Conservation (phyloP, 352 stramenopile species). For the Phytopythium montanum region DNA sequence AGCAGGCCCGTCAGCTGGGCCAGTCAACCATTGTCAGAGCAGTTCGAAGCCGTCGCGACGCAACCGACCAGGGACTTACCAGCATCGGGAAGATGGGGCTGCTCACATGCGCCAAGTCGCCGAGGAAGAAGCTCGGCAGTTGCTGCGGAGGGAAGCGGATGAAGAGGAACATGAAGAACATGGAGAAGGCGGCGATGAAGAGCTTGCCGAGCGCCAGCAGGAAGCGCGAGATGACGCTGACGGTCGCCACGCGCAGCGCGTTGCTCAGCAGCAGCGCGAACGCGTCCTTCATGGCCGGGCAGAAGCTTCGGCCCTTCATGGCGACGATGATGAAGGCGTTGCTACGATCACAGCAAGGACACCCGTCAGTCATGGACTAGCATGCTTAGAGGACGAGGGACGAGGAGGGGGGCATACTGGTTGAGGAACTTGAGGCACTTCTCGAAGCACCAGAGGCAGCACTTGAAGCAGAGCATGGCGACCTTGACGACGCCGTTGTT, state of each 20-base stretch:
- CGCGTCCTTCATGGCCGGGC: conserved; percentile 88
- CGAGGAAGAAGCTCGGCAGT: conserved; percentile 71
- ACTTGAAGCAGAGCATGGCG: conserved; percentile 87
- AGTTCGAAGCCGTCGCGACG: neutral
- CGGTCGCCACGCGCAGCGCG: conserved; percentile 85
- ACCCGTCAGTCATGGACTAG: neutral
- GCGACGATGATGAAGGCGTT: conserved; percentile 89
- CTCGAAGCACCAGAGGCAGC: conserved; percentile 86
- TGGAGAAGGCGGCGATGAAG: conserved; percentile 74
- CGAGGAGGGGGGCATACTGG: conserved; percentile 23
- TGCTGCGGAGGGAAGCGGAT: conserved; percentile 53
- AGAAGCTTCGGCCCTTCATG: conserved; percentile 87
- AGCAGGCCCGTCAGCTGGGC: conserved; percentile 55
- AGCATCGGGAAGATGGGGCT: conserved; percentile 82
- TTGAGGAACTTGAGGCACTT: conserved; percentile 90
- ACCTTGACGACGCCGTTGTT: conserved; percentile 63
- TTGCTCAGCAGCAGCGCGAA: conserved; percentile 97
- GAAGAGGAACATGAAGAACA: conserved; percentile 85
- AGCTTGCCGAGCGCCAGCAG: conserved; percentile 88
- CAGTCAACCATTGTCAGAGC: neutral
- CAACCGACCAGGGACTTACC: conserved; percentile 16
- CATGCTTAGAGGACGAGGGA: no score
- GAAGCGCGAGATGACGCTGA: conserved; percentile 80
- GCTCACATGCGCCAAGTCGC: conserved; percentile 53
- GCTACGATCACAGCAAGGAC: conserved; percentile 9